Conservation (phyloP, 306 rosid species). For the Cotoneaster glaucophyllus region DNA sequence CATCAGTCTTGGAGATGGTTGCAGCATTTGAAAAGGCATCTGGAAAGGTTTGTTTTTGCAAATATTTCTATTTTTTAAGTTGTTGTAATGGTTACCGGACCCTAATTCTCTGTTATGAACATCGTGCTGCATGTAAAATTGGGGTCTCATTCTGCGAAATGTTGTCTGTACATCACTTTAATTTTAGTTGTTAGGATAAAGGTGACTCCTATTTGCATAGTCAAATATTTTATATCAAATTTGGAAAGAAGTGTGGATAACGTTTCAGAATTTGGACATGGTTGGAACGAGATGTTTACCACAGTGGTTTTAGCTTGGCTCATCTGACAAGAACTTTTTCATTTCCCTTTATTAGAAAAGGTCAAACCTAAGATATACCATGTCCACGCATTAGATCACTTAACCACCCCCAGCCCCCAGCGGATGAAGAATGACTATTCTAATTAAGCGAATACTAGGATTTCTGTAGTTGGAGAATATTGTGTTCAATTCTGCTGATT, state of each 20-base stretch:
- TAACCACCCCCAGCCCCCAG: neutral
- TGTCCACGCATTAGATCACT: neutral
- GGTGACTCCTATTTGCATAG: neutral
- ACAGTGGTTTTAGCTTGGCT: neutral
- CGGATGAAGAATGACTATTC: neutral
- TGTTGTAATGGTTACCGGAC: neutral
- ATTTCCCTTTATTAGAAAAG: neutral
- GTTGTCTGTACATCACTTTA: neutral
- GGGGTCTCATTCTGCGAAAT: neutral
- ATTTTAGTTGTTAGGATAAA: neutral
- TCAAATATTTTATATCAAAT: neutral
- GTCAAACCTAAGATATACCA: neutral
- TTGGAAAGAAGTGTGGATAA: neutral
- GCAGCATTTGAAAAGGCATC: constrained; percentile 87
- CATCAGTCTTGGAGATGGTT: constrained; percentile 95
- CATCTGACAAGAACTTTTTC: neutral
- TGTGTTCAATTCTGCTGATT: neutral
- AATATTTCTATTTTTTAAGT: neutral
- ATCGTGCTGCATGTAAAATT: neutral
- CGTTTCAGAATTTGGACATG: neutral
- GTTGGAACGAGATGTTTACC: neutral
- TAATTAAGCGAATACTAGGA: neutral
- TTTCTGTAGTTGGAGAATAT: neutral
- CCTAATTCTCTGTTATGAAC: neutral
- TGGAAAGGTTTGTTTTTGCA: constrained; percentile 51